Evolutionary conservation across 2,329 filamentous ascomycete species (phyloP).

Genomic region (Tolypocladium album): DNA sequence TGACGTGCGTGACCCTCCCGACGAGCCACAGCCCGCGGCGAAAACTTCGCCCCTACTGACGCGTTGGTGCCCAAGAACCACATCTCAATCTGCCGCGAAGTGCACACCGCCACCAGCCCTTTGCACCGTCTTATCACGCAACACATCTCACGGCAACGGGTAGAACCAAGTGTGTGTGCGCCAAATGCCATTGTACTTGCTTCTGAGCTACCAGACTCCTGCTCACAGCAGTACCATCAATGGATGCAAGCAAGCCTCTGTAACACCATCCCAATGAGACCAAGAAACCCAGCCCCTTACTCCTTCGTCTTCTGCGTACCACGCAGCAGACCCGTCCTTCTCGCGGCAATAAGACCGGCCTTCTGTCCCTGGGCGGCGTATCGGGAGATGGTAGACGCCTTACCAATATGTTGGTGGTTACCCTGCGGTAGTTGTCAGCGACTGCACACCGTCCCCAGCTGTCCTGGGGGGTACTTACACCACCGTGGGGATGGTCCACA

Average conservation of each 20-base stretch:
- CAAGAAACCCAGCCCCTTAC: slow-evolving; percentile 47
- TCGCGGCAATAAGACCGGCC: slow-evolving; percentile 99
- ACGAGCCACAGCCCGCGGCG: not conserved
- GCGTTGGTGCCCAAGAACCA: not conserved
- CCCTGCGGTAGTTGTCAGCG: slow-evolving; percentile 48
- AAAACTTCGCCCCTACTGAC: not conserved
- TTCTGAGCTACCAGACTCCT: slow-evolving; percentile 36
- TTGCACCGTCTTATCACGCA: too few species aligned
- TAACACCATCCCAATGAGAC: slow-evolving; percentile 56
- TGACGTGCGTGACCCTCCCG: too few species aligned
- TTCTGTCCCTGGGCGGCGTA: slow-evolving; percentile 98
- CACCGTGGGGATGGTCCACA: slow-evolving; percentile 97
- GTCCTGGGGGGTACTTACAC: slow-evolving; percentile 41
- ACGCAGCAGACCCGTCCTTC: slow-evolving; percentile 98
- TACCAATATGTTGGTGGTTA: slow-evolving; percentile 99
- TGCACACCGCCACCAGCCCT: not conserved
- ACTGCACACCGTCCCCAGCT: slow-evolving; percentile 4
- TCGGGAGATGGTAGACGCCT: slow-evolving; percentile 98
- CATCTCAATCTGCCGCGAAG: not conserved
- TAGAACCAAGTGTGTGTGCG: slow-evolving; percentile 28
- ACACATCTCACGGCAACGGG: slow-evolving; percentile 3
- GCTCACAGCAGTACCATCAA: slow-evolving; percentile 38
- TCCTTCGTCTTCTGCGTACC: slow-evolving; percentile 99
- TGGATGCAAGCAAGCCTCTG: slow-evolving; percentile 50
- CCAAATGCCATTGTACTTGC: slow-evolving; percentile 39